These are phyloP conservation scores for Glonium stellatum DNA, from an alignment of 495 filamentous ascomycete species.

Conservation along the genomic window DNA sequence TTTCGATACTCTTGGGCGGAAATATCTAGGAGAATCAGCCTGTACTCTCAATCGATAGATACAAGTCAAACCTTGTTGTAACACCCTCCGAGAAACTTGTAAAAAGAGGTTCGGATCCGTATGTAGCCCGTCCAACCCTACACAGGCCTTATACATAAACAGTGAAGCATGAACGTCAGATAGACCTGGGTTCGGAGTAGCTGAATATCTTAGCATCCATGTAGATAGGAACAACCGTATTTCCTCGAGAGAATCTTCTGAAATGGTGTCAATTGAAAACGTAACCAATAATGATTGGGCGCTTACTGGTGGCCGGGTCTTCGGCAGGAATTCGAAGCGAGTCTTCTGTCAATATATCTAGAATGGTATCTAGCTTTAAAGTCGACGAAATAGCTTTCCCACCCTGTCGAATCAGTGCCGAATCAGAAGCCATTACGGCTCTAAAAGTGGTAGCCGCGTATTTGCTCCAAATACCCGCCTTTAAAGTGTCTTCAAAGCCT, in stretches of 20 bases:
- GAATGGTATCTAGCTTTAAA: too few relatives aligned
- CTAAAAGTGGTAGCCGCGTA: too few relatives aligned
- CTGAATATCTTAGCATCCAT: background rate
- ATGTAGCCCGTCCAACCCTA: background rate
- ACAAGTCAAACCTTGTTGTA: constrained; percentile 4
- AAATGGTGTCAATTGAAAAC: too few relatives aligned
- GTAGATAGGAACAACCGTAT: too few relatives aligned
- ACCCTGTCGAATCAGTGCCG: too few relatives aligned
- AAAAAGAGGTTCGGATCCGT: background rate
- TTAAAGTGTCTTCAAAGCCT: background rate
- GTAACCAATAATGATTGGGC: too few relatives aligned
- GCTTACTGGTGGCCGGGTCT: too few relatives aligned
- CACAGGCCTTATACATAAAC: background rate
- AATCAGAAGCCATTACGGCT: too few relatives aligned
- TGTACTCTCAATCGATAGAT: constrained; percentile 2
- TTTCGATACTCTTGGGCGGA: constrained; percentile 1
- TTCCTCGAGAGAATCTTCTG: too few relatives aligned
- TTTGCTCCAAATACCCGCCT: background rate
- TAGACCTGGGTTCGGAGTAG: background rate
- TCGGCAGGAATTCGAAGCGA: too few relatives aligned
- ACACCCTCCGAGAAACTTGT: background rate
- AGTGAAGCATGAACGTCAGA: background rate
- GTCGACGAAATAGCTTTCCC: too few relatives aligned
- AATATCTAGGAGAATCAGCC: constrained; percentile 5
- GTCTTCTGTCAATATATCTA: too few relatives aligned